Evolutionary conservation across 768 basidiomycete genomes (phyloP).

Genomic region (Pisolithus tinctorius): DNA sequence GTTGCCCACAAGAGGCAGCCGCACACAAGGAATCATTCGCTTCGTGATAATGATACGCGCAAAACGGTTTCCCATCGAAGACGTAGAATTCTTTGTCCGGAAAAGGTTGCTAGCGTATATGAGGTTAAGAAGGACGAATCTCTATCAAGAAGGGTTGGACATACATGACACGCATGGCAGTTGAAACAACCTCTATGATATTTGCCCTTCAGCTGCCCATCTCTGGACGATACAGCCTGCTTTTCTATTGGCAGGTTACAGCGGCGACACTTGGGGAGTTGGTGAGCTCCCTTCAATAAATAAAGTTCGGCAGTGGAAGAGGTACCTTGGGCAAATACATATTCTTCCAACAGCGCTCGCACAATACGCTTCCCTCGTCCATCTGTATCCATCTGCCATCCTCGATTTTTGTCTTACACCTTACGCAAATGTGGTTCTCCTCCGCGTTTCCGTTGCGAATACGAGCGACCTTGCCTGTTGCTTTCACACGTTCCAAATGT

Average conservation of each 20-base stretch:
- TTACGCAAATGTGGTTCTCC: slow-evolving; percentile 47
- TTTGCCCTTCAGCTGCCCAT: slow-evolving; percentile 94
- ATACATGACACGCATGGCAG: slow-evolving; percentile 74
- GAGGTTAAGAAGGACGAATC: slow-evolving; percentile 1
- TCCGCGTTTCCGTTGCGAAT: slow-evolving; percentile 27
- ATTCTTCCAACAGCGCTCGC: slow-evolving; percentile 91
- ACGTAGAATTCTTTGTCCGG: slow-evolving; percentile 91
- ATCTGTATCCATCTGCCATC: slow-evolving; percentile 80
- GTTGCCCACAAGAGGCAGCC: slow-evolving; percentile 69
- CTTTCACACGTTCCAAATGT: slow-evolving; percentile 22
- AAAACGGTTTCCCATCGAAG: slow-evolving; percentile 82
- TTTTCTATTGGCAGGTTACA: slow-evolving; percentile 86
- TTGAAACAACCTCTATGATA: slow-evolving; percentile 91
- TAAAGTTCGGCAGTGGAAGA: slow-evolving; percentile 1
- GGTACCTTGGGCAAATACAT: slow-evolving; percentile 90
- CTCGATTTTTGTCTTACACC: slow-evolving; percentile 63
- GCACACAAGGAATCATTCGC: slow-evolving; percentile 86
- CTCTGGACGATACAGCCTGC: slow-evolving; percentile 83
- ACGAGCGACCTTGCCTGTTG: slow-evolving; percentile 22
- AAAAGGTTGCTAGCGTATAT: slow-evolving; percentile 63
- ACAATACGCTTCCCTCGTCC: slow-evolving; percentile 71
- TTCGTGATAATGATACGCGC: slow-evolving; percentile 90
- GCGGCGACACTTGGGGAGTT: slow-evolving; percentile 62
- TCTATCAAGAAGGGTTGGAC: slow-evolving; percentile 12
- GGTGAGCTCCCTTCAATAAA: not conserved